These are phyloP conservation scores for Picea sitchensis DNA, from an alignment of 75 land plant genomes.

Conservation along the genomic window DNA sequence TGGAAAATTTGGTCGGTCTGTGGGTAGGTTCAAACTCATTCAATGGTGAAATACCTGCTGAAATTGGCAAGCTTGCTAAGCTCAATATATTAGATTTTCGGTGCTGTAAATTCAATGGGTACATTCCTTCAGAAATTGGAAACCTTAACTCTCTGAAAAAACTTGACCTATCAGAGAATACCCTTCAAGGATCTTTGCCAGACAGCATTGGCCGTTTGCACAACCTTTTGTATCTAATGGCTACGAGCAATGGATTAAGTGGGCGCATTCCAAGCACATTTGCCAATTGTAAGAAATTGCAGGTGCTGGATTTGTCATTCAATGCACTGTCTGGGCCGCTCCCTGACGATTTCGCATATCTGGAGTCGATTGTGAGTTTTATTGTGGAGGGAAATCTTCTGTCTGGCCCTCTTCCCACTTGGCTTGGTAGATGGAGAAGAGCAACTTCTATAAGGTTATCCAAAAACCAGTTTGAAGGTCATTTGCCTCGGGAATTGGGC, in stretches of 20 bases:
- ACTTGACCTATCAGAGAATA: slow-evolving; percentile 41
- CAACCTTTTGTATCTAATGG: slow-evolving; percentile 27
- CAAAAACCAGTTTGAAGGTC: slow-evolving; percentile 45
- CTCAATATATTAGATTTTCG: slow-evolving; percentile 25
- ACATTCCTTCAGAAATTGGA: slow-evolving; percentile 41
- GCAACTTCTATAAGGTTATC: slow-evolving; percentile 28
- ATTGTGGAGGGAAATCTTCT: slow-evolving; percentile 45
- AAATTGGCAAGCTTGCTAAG: slow-evolving; percentile 36
- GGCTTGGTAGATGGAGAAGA: slow-evolving; percentile 47
- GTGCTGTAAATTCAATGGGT: slow-evolving; percentile 46
- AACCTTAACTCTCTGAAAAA: slow-evolving; percentile 22
- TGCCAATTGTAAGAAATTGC: slow-evolving; percentile 43
- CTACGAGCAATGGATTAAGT: slow-evolving; percentile 29
- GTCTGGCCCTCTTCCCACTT: slow-evolving; percentile 53
- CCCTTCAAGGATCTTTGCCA: slow-evolving; percentile 44
- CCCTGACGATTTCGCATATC: slow-evolving; percentile 22
- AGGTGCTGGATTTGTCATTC: slow-evolving; percentile 30
- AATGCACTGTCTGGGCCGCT: slow-evolving; percentile 35
- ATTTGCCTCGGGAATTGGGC: slow-evolving; percentile 38
- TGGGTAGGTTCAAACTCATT: slow-evolving; percentile 32
- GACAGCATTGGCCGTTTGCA: slow-evolving; percentile 28
- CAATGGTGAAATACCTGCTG: slow-evolving; percentile 31
- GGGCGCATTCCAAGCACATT: slow-evolving; percentile 44
- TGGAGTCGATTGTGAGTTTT: slow-evolving; percentile 24
- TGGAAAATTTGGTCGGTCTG: slow-evolving; percentile 20